A percentile compares a stretch with the other conserved stretches of the same genome.
Conservation (phyloP, 2,329 filamentous ascomycete genomes). For the Fusarium avenaceum region DNA sequence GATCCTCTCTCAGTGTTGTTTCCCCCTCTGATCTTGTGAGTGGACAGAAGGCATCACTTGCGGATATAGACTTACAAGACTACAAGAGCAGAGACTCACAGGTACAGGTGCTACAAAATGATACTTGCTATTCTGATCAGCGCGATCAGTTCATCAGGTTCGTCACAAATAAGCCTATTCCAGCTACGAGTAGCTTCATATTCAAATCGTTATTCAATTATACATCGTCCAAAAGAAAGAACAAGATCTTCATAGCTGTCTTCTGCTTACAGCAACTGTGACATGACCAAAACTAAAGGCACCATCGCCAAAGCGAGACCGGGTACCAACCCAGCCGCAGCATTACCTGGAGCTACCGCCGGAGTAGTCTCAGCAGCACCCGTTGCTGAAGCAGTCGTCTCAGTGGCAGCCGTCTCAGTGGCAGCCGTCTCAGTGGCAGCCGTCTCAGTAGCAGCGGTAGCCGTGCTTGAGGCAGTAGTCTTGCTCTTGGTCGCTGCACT, state of each 20-base stretch:
- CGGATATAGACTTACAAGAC: no score
- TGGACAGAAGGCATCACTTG: no score
- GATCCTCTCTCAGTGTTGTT: no score
- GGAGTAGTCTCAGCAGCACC: slow-evolving; percentile 6
- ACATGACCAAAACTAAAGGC: slow-evolving; percentile 20
- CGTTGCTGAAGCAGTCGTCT: slow-evolving; percentile 15
- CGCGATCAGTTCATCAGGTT: not conserved
- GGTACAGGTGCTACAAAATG: no score
- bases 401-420: slow-evolving; percentile 14
- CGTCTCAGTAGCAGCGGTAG: not conserved
- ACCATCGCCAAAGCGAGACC: slow-evolving; percentile 14
- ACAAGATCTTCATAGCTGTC: not conserved
- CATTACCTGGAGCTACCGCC: slow-evolving; percentile 23
- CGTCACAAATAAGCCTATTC: not conserved
- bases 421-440: slow-evolving; percentile 17
- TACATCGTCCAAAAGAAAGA: not conserved
- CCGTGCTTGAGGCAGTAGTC: slow-evolving; percentile 15
- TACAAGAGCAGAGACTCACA: no score
- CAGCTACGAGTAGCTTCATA: no score
- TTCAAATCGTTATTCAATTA: not conserved
- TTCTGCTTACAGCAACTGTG: not conserved
- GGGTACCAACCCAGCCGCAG: slow-evolving; percentile 27
- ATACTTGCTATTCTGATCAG: not conserved
- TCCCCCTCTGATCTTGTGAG: no score
- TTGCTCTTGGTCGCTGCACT: slow-evolving; percentile 16